These are phyloP conservation scores for Pisolithus microcarpus DNA, from an alignment of 768 basidiomycete genomes.

Conservation along the genomic window DNA sequence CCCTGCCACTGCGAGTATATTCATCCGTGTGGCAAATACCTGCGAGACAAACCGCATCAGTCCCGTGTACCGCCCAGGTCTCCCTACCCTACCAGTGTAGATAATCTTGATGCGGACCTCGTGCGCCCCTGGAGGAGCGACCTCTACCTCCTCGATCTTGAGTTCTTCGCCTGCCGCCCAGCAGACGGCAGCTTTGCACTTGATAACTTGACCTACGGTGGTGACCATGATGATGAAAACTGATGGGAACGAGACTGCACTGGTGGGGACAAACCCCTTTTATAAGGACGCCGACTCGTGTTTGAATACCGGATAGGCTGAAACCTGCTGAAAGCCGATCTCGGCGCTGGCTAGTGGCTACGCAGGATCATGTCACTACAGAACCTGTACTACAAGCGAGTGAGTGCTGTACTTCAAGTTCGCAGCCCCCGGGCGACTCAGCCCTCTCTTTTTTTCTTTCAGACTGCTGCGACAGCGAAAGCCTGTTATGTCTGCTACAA, in stretches of 20 bases:
- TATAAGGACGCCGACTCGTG: neutral
- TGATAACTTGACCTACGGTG: conserved; percentile 71
- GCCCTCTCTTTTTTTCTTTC: conserved; percentile 6
- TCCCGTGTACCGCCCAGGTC: conserved; percentile 3
- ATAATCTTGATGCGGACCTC: conserved; percentile 94
- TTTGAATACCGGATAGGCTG: too few relatives aligned
- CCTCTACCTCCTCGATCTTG: conserved; percentile 86
- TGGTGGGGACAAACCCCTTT: too few relatives aligned
- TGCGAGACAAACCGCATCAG: conserved; percentile 19
- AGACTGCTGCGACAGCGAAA: conserved; percentile 75
- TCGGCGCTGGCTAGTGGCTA: neutral
- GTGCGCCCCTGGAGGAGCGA: conserved; percentile 80
- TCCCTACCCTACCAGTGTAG: conserved; percentile 61
- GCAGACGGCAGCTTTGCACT: conserved; percentile 89
- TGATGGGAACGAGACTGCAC: too few relatives aligned
- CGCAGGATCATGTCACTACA: conserved; percentile 52
- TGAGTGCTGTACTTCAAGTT: conserved; percentile 31
- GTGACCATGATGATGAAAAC: conserved; percentile 47
- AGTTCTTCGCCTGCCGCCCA: conserved; percentile 89
- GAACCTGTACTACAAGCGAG: conserved; percentile 88
- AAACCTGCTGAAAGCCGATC: neutral
- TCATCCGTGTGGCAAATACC: conserved; percentile 98
- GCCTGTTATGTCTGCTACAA: conserved; percentile 75
- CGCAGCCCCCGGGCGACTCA: neutral
- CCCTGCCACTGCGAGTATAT: conserved; percentile 92